A percentile compares a stretch with the other conserved stretches of the same genome.
These are phyloP conservation scores for Podaxis sp. DNA, from an alignment of 768 basidiomycete genomes.

Conservation along the genomic window DNA sequence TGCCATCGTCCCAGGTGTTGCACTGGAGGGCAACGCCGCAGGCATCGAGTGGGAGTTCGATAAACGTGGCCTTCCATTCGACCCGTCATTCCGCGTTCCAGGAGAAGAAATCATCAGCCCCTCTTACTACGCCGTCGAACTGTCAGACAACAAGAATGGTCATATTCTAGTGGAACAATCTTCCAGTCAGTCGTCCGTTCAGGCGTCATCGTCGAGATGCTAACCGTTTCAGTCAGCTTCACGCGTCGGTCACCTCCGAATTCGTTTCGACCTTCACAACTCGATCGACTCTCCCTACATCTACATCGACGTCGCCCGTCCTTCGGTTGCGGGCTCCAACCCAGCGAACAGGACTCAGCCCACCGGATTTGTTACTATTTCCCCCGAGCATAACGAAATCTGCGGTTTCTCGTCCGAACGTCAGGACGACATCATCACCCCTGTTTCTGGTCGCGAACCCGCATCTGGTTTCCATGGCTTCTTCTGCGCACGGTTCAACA, in stretches of 20 bases:
- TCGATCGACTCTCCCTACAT: slow-evolving; percentile 44
- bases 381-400: slow-evolving; percentile 36
- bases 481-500: slow-evolving; percentile 58
- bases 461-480: slow-evolving; percentile 45
- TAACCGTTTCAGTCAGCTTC: slow-evolving; percentile 44
- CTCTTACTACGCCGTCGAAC: slow-evolving; percentile 53
- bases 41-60: slow-evolving; percentile 50
- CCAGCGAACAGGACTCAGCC: slow-evolving; percentile 48
- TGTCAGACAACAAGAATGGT: slow-evolving; percentile 50
- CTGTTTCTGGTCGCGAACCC: slow-evolving; percentile 34
- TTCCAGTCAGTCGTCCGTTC: slow-evolving; percentile 43
- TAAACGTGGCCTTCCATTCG: slow-evolving; percentile 44
- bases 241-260: slow-evolving; percentile 69
- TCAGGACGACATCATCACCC: slow-evolving; percentile 46
- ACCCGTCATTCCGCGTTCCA: slow-evolving; percentile 23
- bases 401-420: slow-evolving; percentile 14
- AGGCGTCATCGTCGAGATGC: neutral
- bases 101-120: slow-evolving; percentile 50
- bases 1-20: slow-evolving; percentile 53
- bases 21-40: slow-evolving; percentile 11
- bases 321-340: slow-evolving; percentile 53
- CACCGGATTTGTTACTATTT: slow-evolving; percentile 44
- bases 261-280: slow-evolving; percentile 45
- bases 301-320: slow-evolving; percentile 62
- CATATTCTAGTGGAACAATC: slow-evolving; percentile 53